Percentiles rank a stretch among this genome's conserved stretches.
These are phyloP conservation scores for Macrolepiota albuminosa DNA, from an alignment of 768 basidiomycete species.

Conservation along the genomic window DNA sequence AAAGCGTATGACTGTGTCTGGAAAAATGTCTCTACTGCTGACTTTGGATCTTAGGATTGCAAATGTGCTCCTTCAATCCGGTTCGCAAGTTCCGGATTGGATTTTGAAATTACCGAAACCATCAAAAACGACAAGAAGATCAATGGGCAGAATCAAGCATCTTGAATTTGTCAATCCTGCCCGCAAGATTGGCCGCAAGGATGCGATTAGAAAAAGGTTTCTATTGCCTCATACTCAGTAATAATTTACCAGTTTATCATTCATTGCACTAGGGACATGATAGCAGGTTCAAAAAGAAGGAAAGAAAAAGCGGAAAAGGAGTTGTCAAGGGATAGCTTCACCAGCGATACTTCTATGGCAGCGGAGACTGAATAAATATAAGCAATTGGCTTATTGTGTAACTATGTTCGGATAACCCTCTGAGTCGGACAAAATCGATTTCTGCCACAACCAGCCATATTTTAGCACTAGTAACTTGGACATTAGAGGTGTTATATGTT, in stretches of 20 bases:
- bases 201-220: conserved; percentile 72
- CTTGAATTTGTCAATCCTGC: conserved; percentile 71
- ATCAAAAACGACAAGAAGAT: conserved; percentile 78
- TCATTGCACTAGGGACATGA: conserved; percentile 64
- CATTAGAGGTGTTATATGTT: no score
- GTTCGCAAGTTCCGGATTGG: conserved; percentile 90
- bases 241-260: conserved; percentile 1
- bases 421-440: no score
- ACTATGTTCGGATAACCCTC: no score
- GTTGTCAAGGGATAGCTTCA: neutral
- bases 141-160: conserved; percentile 83
- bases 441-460: no score
- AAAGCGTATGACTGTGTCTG: conserved; percentile 59
- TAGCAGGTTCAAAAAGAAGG: conserved; percentile 66
- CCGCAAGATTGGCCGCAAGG: conserved; percentile 59
- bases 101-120: conserved; percentile 93
- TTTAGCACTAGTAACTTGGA: no score
- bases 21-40: conserved; percentile 1
- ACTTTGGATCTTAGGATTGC: conserved; percentile 61
- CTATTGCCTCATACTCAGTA: conserved; percentile 10
- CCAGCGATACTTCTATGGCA: neutral
- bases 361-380: neutral
- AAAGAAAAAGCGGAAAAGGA: conserved; percentile 33
- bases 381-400: no score
- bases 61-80: conserved; percentile 91